These are phyloP conservation scores for Marsdenia floribunda DNA, from an alignment of 257 asterid genomes.

Conservation along the genomic window DNA sequence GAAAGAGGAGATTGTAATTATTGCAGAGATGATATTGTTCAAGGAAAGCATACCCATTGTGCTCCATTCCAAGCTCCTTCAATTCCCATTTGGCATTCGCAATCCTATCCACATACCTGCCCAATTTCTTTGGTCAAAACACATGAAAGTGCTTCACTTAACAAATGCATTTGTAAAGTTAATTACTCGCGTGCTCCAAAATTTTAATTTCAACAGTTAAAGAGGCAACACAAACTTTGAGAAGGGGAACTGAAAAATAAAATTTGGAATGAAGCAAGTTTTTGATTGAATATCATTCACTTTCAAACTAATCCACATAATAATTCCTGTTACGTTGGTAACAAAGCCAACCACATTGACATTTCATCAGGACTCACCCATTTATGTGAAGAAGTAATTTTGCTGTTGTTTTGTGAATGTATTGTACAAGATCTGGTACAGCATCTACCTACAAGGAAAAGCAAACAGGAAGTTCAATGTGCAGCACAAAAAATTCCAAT, in stretches of 20 bases:
- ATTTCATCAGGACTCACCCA: conserved; percentile 54
- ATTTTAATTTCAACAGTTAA: background rate
- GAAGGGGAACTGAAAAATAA: background rate
- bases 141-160: conserved; percentile 1
- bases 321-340: background rate
- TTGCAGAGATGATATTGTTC: background rate
- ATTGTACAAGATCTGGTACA: conserved; percentile 81
- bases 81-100: conserved; percentile 97
- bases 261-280: background rate
- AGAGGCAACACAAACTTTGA: background rate
- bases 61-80: conserved; percentile 96
- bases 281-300: background rate
- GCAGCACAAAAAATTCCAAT: background rate
- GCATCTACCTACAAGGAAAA: conserved; percentile 77
- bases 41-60: conserved; percentile 69
- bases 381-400: conserved; percentile 77
- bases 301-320: background rate
- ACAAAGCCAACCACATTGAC: background rate
- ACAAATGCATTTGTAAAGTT: background rate
- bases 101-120: conserved; percentile 93
- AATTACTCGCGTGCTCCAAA: background rate
- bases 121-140: conserved; percentile 19
- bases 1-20: background rate
- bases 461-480: background rate
- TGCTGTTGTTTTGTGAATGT: conserved; percentile 83